Conservation (phyloP, 1,284 basidiomycete species). For the Fomitopsis palustris region DNA sequence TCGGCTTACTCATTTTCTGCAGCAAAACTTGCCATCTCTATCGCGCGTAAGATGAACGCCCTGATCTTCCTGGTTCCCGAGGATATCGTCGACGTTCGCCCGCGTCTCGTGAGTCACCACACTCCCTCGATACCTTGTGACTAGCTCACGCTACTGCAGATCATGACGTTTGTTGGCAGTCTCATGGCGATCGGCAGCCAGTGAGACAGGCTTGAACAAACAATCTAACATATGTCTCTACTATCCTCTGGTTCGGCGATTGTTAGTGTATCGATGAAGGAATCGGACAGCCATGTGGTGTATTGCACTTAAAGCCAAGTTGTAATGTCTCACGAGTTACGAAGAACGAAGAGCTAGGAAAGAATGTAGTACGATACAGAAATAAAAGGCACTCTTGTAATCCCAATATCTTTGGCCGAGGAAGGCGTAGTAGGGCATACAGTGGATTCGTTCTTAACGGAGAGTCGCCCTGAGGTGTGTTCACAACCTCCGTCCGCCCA, state of each 20-base stretch:
- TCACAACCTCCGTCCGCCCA: no score
- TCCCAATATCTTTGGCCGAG: no score
- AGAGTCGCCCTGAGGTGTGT: no score
- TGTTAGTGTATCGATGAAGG: constrained; percentile 1
- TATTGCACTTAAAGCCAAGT: not conserved
- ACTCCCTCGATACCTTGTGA: not conserved
- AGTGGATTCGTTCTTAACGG: no score
- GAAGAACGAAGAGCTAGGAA: not conserved
- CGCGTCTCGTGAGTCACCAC: constrained; percentile 63
- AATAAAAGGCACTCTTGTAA: not conserved
- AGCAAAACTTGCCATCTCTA: constrained; percentile 97
- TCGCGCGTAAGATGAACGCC: constrained; percentile 96
- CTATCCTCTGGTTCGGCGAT: not conserved
- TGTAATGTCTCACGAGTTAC: not conserved
- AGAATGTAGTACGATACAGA: not conserved
- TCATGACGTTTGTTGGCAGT: constrained; percentile 54
- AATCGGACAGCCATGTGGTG: not conserved
- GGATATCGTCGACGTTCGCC: constrained; percentile 88
- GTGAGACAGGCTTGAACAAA: not conserved
- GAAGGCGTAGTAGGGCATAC: no score
- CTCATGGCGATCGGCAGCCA: constrained; percentile 31
- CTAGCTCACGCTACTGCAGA: constrained; percentile 17
- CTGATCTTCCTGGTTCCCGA: constrained; percentile 98
- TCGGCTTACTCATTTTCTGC: constrained; percentile 1
- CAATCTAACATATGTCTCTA: not conserved